A percentile compares a stretch with the other conserved stretches of the same genome.
Evolutionary conservation across 2,329 filamentous ascomycete genomes (phyloP).

Genomic region (Fusarium sp.): DNA sequence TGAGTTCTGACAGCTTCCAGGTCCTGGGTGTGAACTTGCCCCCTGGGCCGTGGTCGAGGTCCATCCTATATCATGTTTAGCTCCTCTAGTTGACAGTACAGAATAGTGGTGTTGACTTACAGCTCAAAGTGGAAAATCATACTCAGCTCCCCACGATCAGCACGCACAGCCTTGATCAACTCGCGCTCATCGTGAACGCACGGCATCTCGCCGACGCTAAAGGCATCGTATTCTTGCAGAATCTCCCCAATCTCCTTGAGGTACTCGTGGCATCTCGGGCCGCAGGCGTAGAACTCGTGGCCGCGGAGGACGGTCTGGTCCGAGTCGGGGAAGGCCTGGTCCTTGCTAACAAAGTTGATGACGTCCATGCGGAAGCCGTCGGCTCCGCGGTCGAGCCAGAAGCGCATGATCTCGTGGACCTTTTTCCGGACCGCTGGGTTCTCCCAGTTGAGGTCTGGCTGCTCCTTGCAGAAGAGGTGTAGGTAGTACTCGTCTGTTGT

Average conservation of each 20-base stretch:
- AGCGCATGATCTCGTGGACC: conserved; percentile 76
- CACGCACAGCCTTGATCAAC: conserved; percentile 63
- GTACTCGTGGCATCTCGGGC: conserved; percentile 61
- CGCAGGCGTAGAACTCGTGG: conserved; percentile 65
- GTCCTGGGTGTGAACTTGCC: conserved; percentile 57
- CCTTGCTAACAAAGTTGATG: conserved; percentile 76
- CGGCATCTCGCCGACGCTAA: conserved; percentile 65
- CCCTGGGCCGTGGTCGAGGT: conserved; percentile 59
- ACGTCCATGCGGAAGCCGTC: conserved; percentile 76
- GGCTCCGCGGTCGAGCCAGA: conserved; percentile 78
- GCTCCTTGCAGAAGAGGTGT: conserved; percentile 75
- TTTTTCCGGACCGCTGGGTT: conserved; percentile 72
- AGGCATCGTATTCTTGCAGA: conserved; percentile 60
- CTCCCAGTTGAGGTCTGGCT: conserved; percentile 86
- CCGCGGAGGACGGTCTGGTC: conserved; percentile 48
- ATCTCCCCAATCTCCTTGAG: conserved; percentile 59
- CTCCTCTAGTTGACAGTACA: not conserved
- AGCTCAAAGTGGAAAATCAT: conserved; percentile 82
- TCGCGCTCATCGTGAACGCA: conserved; percentile 56
- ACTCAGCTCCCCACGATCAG: conserved; percentile 69
- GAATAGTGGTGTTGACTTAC: conserved; percentile 47
- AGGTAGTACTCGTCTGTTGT: conserved; percentile 68
- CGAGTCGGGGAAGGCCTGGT: conserved; percentile 66
- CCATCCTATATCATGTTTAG: conserved; percentile 52
- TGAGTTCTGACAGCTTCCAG: conserved; percentile 65